A percentile compares a stretch with the other conserved stretches of the same genome.
Evolutionary conservation across 2,329 filamentous ascomycete species (phyloP).

Genomic region (Sporothrix humicola): DNA sequence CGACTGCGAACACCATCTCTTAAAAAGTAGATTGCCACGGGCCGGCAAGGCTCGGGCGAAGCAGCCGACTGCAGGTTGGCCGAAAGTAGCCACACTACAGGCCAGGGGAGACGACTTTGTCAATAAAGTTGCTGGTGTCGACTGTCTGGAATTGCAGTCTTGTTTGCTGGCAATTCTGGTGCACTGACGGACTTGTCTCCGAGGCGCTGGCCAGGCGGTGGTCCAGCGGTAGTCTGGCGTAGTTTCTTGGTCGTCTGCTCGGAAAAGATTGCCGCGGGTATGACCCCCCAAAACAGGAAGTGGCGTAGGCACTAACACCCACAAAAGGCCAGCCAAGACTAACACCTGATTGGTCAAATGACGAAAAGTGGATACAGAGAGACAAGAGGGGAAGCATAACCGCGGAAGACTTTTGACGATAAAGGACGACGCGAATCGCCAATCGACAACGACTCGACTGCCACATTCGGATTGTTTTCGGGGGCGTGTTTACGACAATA

Average conservation of each 20-base stretch:
- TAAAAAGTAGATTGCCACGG: constrained; percentile 12
- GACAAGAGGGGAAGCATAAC: neutral
- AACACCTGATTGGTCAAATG: neutral
- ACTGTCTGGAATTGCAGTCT: neutral
- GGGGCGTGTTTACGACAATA: neutral
- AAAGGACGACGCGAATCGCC: neutral
- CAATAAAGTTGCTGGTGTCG: neutral
- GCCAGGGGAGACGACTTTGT: too few species aligned
- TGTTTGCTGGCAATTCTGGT: too few species aligned
- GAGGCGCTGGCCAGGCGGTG: neutral
- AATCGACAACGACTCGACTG: too few species aligned
- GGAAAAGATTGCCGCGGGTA: constrained; percentile 13
- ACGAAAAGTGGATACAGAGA: too few species aligned
- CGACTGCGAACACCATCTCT: neutral
- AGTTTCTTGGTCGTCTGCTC: neutral
- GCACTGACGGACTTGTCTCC: constrained; percentile 8
- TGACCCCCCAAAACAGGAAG: neutral
- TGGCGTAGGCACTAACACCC: neutral
- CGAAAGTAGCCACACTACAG: neutral
- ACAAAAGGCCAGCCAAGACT: neutral
- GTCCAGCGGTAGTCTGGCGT: neutral
- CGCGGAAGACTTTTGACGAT: neutral
- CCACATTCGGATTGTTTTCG: neutral
- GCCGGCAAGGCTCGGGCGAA: neutral
- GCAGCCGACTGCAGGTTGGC: neutral